Percentiles rank a stretch among this genome's conserved stretches.
These are phyloP conservation scores for Cerioporus squamosus DNA, from an alignment of 1,284 basidiomycete genomes.

Conservation along the genomic window DNA sequence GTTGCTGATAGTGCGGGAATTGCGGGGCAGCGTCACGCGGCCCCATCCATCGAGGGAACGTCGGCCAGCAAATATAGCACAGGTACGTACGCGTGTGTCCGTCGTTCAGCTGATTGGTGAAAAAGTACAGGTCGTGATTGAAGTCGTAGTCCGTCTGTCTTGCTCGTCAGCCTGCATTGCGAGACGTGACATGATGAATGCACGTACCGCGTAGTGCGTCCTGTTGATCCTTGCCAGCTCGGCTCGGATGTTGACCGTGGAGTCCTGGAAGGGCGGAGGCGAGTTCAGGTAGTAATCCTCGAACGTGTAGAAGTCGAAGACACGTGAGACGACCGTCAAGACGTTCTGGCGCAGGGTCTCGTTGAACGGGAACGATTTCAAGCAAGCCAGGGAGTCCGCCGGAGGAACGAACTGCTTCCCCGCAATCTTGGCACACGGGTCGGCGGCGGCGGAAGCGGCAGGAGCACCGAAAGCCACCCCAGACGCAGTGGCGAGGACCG, in stretches of 20 bases:
- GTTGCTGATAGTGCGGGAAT: neutral
- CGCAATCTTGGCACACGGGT: conserved; percentile 56
- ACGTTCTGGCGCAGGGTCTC: conserved; percentile 67
- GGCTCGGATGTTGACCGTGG: conserved; percentile 57
- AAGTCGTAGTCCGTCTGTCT: conserved; percentile 59
- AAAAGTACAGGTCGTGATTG: conserved; percentile 59
- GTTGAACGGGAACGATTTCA: conserved; percentile 66
- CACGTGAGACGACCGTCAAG: conserved; percentile 52
- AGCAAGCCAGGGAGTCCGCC: conserved; percentile 59
- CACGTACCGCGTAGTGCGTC: conserved; percentile 49
- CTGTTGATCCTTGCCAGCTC: conserved; percentile 51
- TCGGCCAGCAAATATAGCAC: neutral
- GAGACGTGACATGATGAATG: neutral
- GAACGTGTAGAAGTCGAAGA: conserved; percentile 70
- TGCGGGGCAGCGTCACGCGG: neutral
- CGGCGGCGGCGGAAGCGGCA: conserved; percentile 25
- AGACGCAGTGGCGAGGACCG: conserved; percentile 3
- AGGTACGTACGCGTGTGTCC: conserved; percentile 60
- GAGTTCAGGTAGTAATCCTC: conserved; percentile 65
- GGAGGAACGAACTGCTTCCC: conserved; percentile 53
- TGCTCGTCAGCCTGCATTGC: neutral
- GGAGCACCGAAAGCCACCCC: conserved; percentile 8
- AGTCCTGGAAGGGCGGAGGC: conserved; percentile 64
- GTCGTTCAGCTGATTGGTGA: conserved; percentile 62
- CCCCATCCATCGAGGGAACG: no score